Base-by-base conservation (phyloP, 441 rosid species). In the Theobroma grandiflorum region DNA sequence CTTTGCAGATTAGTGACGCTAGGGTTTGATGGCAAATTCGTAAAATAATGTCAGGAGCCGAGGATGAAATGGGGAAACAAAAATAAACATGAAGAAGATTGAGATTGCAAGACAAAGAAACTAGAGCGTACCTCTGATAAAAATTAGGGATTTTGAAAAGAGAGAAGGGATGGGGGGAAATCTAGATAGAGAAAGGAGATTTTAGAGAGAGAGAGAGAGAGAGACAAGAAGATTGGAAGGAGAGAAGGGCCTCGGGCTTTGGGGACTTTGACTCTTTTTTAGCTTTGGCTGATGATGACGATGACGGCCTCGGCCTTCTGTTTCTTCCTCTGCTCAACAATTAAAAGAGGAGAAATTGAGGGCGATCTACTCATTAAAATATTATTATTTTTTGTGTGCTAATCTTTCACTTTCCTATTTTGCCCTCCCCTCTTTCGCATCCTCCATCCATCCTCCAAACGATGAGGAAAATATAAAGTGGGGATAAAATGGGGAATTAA, bases 1-100 rank as follows among this genome's bases (percentile, higher is more conserved):
- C 83, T 58, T 37, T 68, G 61, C 31, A 78, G 45, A 68, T 42
- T 57, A 43, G 31, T 31, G 26, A 80, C 84, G 78, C 87, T 90
- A 89, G 95, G 97, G 93, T 89, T 93, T 79, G 80, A 82, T 81
- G 83, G 84, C 78, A 84, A 84, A 85, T 80, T 76, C 85, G 88
- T 72, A 83, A 84, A 83, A 79, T 63, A 71, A 22, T 50, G 68
- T 2, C 64, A n/a, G 42, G 72, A 45, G 47, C 33, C 81, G 18
- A 62, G 63, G 75, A 72, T 35, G 31, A 8, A 82, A 76, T 35
- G 63, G 69, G 69, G 78, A 61, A 65, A 12, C 37, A 47, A 67
- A 37, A 63, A 55, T 52, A 62, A 14, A 81, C 45, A 81, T 31
- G 45, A 67, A 40, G 55, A 70, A 76, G 69, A 78, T 61, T 55